Base-by-base conservation (phyloP, 805 yeast genomes). In the Candida krabiensis region DNA sequence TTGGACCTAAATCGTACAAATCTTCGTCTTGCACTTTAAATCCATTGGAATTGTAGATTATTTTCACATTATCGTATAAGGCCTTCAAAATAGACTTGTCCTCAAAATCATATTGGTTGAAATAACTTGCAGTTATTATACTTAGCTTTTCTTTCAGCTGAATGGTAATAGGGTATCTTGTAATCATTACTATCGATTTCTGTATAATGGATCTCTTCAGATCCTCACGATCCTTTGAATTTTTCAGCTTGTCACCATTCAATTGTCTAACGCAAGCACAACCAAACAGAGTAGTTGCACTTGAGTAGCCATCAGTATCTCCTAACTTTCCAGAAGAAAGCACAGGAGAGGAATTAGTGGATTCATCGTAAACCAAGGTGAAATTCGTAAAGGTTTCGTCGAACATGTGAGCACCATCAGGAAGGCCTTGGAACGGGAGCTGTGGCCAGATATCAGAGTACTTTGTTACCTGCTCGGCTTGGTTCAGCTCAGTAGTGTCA, bases 361-460 rank as follows among this genome's bases (percentile, higher is more conserved):
- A 63, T 36, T 77, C 79, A 57, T 88, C 88, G 55, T 79, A 86
- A 5, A 84, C 73, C 30, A 91, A 66, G 17, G 96, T 90, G 64
- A 91, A 91, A 56, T 87, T 87, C 17, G 96, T 83, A 55, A 90
- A 88, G 1, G 96, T 89, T 60, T 93, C 98, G 57, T 89, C 95
- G 56, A 82, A 91, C 16, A 90, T 72, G 60, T 93, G 99, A 2
- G 95, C 83, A 4, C 98, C 98, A 63, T 93, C 99, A 0, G 99
- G 98, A 16, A 93, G 66, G 2, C 96, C 95, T 58, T 90, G 97
- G 56, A 93, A 93, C 3, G 99, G 95, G 28, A 93, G 63, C 53
- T 83, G 80, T 9, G 93, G 89, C 90, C 96, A 93, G 14, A 84
- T 64, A 3, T 64, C 52, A 12, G 60, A 51, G 19, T 56, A 56